These are phyloP conservation scores for Cercospora brassicicola DNA, from an alignment of 2,329 filamentous ascomycete genomes.

Conservation along the genomic window DNA sequence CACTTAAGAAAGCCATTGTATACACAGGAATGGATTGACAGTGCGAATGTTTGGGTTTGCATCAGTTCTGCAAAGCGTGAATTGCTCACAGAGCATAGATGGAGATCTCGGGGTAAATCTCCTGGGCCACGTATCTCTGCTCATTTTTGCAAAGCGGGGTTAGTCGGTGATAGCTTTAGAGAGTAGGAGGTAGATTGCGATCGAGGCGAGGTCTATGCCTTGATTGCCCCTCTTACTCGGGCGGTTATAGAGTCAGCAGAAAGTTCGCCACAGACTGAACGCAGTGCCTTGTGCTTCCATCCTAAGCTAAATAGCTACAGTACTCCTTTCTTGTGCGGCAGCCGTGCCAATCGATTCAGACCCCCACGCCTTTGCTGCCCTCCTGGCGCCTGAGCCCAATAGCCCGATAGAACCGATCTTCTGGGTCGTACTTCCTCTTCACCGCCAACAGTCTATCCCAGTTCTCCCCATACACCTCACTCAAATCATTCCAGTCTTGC, in stretches of 20 bases:
- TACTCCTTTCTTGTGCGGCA: background rate
- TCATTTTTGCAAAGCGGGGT: background rate
- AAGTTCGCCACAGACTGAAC: background rate
- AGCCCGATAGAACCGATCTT: constrained; percentile 29
- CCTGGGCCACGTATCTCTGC: background rate
- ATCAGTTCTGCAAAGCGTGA: background rate
- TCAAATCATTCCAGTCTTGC: constrained; percentile 29
- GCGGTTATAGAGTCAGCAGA: background rate
- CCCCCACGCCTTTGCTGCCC: constrained; percentile 12
- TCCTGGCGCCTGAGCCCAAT: constrained; percentile 20
- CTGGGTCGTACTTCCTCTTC: constrained; percentile 28
- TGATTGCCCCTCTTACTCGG: background rate
- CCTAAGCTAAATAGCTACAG: background rate
- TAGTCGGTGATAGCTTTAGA: background rate
- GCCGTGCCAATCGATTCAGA: background rate
- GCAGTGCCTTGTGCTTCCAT: background rate
- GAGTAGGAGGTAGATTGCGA: background rate
- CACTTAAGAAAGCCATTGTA: background rate
- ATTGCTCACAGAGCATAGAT: background rate
- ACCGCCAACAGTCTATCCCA: constrained; percentile 25
- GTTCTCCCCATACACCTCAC: constrained; percentile 31
- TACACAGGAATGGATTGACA: background rate
- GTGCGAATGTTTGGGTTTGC: background rate
- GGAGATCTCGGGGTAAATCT: background rate
- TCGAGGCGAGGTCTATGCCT: background rate